Percentiles rank a stretch among this genome's conserved stretches.
phyloP scores from a whole-genome alignment of 169 alveolate genomes.

The Plasmodium yoelii region DNA sequence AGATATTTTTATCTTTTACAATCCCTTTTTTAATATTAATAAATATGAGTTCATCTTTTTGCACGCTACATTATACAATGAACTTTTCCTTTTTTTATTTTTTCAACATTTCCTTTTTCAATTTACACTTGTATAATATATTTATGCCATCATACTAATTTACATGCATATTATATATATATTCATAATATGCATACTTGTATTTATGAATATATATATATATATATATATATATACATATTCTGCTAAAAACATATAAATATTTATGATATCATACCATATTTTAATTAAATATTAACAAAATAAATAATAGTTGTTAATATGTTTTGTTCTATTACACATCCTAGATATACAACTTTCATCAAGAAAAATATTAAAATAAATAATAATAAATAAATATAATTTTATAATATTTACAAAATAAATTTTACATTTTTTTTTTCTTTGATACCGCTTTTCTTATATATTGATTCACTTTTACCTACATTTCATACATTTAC shows the following conservation, averaged over 20 bases:
- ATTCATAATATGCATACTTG: not conserved
- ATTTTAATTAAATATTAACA: constrained; percentile 30
- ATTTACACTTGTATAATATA: not conserved
- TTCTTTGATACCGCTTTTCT: not conserved
- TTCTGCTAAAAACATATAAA: not conserved
- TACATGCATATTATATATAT: not conserved
- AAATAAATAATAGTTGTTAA: constrained; percentile 38
- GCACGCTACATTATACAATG: not conserved
- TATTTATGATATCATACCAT: not conserved
- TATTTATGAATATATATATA: not conserved
- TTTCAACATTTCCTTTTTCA: not conserved
- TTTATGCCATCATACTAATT: constrained; percentile 3
- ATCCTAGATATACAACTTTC: constrained; percentile 17
- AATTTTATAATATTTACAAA: not conserved
- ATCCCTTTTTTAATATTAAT: not conserved
- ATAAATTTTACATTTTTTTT: not conserved
- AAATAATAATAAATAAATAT: not conserved
- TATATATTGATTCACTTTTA: too few species aligned
- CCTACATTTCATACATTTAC: too few species aligned
- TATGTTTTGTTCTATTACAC: constrained; percentile 17
- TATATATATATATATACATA: constrained; percentile 2
- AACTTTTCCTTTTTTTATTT: not conserved
- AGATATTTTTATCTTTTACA: constrained; percentile 7
- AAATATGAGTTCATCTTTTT: constrained; percentile 2
- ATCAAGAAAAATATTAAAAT: constrained; percentile 7